These are phyloP conservation scores for Zygosaccharomyces lentus DNA, from an alignment of 805 yeast genomes.

Conservation along the genomic window DNA sequence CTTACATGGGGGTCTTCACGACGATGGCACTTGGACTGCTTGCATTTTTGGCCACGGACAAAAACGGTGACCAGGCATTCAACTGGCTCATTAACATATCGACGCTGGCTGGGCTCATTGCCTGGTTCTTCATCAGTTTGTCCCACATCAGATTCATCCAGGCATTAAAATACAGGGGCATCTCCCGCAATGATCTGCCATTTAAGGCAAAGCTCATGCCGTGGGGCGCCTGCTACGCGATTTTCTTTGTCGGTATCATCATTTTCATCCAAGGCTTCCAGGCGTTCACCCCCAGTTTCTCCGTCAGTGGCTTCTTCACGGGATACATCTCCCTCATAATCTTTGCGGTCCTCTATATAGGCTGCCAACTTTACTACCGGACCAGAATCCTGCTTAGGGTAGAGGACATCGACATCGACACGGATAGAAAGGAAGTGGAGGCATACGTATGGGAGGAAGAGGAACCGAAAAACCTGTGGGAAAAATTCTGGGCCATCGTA, in stretches of 20 bases:
- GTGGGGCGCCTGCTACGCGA: conserved; percentile 56
- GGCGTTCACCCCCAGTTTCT: conserved; percentile 52
- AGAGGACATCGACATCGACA: conserved; percentile 60
- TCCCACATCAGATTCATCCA: conserved; percentile 61
- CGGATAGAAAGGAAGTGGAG: conserved; percentile 59
- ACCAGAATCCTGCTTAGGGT: conserved; percentile 43
- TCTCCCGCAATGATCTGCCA: conserved; percentile 60
- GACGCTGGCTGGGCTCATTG: conserved; percentile 62
- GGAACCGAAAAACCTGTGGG: conserved; percentile 49
- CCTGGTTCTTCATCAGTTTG: conserved; percentile 59
- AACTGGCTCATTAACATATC: conserved; percentile 64
- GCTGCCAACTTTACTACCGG: conserved; percentile 48
- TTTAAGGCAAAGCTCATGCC: conserved; percentile 67
- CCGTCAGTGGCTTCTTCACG: conserved; percentile 55
- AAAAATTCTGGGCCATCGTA: conserved; percentile 45
- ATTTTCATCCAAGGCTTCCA: conserved; percentile 66
- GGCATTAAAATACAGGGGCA: conserved; percentile 55
- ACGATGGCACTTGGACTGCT: conserved; percentile 56
- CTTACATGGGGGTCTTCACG: conserved; percentile 49
- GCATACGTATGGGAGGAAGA: conserved; percentile 52
- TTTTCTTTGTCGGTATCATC: conserved; percentile 49
- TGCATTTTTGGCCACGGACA: conserved; percentile 51
- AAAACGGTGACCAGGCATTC: conserved; percentile 52
- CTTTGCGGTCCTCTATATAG: conserved; percentile 47
- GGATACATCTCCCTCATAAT: conserved; percentile 60